These are phyloP conservation scores for Diphasiastrum complanatum DNA, from an alignment of 83 land plant genomes.

Conservation along the genomic window DNA sequence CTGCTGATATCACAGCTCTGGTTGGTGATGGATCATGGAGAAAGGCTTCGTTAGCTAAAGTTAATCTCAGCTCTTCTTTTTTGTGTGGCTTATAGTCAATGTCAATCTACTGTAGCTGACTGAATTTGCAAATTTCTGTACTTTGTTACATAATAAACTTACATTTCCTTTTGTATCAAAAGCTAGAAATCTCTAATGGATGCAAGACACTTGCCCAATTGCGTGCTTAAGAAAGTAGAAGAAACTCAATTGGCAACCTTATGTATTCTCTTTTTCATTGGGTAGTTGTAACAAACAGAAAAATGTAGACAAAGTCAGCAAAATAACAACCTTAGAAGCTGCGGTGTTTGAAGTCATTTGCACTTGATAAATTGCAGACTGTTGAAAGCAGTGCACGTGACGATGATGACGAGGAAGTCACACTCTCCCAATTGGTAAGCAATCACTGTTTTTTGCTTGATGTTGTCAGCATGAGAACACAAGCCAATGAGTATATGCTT, in stretches of 20 bases:
- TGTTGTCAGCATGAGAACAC: background rate
- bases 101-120: no score
- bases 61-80: no score
- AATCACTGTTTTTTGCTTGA: background rate
- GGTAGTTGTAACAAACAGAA: background rate
- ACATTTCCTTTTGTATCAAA: no score
- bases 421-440: slow-evolving; percentile 74
- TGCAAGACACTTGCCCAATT: background rate
- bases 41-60: no score
- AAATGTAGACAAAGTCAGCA: background rate
- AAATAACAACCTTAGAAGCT: background rate
- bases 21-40: no score
- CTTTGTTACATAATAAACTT: no score
- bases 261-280: background rate
- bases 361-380: slow-evolving; percentile 39
- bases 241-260: background rate
- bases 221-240: background rate
- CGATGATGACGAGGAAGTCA: slow-evolving; percentile 64
- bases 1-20: no score
- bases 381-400: slow-evolving; percentile 78
- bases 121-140: no score
- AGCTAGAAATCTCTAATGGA: background rate
- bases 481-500: no score
- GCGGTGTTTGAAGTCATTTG: background rate
- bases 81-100: no score